Conservation (phyloP, 2,329 filamentous ascomycete genomes). For the Exophiala aquamarina region DNA sequence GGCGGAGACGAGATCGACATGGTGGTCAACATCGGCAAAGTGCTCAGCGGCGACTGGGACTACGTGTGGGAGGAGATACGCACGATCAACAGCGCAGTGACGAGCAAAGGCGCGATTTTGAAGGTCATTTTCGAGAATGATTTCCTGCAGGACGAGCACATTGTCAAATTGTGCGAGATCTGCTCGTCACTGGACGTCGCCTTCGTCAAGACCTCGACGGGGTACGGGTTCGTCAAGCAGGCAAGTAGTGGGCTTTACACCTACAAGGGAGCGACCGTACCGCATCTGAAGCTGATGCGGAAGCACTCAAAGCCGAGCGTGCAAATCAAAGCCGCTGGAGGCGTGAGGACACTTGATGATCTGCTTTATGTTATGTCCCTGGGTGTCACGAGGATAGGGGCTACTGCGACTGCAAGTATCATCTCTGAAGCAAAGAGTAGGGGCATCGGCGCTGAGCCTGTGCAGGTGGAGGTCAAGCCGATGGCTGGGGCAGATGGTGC, state of each 20-base stretch:
- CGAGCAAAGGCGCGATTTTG: conserved; percentile 41
- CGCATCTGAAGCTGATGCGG: conserved; percentile 56
- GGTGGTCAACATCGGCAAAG: conserved; percentile 63
- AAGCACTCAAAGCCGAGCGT: conserved; percentile 44
- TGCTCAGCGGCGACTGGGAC: conserved; percentile 55
- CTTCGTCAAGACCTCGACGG: conserved; percentile 62
- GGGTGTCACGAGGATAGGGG: conserved; percentile 57
- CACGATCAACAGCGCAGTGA: conserved; percentile 51
- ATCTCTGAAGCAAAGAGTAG: conserved; percentile 54
- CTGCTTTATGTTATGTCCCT: conserved; percentile 55
- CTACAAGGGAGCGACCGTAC: conserved; percentile 55
- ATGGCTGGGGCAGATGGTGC: conserved; percentile 5
- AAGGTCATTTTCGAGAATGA: conserved; percentile 67
- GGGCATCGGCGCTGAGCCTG: conserved; percentile 45
- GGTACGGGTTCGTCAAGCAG: conserved; percentile 62
- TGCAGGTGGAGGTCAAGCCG: conserved; percentile 13
- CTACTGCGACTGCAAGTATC: conserved; percentile 56
- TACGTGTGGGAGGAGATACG: conserved; percentile 57
- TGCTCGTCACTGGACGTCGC: conserved; percentile 53
- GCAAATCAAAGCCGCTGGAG: conserved; percentile 60
- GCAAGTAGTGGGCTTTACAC: conserved; percentile 50
- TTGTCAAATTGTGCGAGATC: conserved; percentile 55
- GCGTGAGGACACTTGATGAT: conserved; percentile 58
- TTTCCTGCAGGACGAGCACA: conserved; percentile 52
- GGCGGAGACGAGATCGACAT: conserved; percentile 60